phyloP scores from a whole-genome alignment of 2,329 filamentous ascomycete genomes.

The Botrytis hyacinthi region DNA sequence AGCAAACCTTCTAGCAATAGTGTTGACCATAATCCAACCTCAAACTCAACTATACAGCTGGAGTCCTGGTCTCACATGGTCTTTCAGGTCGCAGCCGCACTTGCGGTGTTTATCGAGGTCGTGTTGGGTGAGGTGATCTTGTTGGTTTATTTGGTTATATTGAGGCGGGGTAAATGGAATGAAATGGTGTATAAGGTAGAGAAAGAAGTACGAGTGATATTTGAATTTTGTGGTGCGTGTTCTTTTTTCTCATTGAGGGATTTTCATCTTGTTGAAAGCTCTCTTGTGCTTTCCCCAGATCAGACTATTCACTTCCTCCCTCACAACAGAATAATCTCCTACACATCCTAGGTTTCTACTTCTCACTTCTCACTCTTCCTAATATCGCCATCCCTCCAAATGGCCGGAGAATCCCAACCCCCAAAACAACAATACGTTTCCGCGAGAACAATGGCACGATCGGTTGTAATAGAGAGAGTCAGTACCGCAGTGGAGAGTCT shows the following conservation, averaged over 20 bases:
- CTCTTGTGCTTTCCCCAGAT: background rate
- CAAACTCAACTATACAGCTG: no score
- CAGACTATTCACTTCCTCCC: no score
- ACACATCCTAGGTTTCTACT: background rate
- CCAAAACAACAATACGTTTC: background rate
- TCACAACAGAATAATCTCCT: no score
- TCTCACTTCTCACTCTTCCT: background rate
- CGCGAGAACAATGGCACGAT: background rate
- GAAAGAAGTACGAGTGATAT: background rate
- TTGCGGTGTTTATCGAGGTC: background rate
- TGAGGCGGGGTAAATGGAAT: background rate
- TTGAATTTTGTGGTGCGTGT: background rate
- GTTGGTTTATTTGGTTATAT: background rate
- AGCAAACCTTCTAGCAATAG: background rate
- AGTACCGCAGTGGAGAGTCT: background rate
- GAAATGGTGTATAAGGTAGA: background rate
- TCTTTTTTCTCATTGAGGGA: background rate
- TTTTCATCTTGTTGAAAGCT: background rate
- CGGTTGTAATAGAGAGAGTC: background rate
- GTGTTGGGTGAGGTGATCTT: background rate
- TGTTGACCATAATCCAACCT: accelerated
- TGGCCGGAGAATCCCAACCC: background rate
- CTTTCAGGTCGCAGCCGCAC: accelerated
- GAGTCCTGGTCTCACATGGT: no score
- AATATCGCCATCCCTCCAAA: background rate